A percentile compares a stretch with the other conserved stretches of the same genome.
These are phyloP conservation scores for Malbranchea zuffiana DNA, from an alignment of 2,329 filamentous ascomycete genomes.

Conservation along the genomic window DNA sequence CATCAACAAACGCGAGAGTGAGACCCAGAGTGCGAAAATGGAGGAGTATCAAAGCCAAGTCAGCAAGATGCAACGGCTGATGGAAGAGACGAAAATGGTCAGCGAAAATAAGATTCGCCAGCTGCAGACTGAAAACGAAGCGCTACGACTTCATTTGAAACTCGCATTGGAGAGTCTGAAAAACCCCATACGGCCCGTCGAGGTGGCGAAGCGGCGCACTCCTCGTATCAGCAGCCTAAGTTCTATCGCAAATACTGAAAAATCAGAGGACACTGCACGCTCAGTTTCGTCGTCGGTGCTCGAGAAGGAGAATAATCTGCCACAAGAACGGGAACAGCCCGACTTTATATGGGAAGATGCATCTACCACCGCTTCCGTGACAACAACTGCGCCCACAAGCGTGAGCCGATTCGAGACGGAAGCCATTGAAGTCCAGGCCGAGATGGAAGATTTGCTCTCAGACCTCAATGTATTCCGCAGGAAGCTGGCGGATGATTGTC, in stretches of 20 bases:
- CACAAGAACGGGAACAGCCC: slow-evolving; percentile 22
- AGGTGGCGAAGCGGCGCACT: slow-evolving; percentile 22
- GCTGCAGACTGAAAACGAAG: slow-evolving; percentile 81
- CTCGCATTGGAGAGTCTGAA: slow-evolving; percentile 75
- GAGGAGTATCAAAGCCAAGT: slow-evolving; percentile 94
- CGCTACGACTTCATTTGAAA: slow-evolving; percentile 73
- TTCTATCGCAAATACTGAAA: slow-evolving; percentile 42
- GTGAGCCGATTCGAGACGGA: slow-evolving; percentile 26
- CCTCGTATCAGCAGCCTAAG: slow-evolving; percentile 27
- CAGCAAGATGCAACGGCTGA: slow-evolving; percentile 78
- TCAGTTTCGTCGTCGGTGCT: no score
- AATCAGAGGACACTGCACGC: slow-evolving; percentile 22
- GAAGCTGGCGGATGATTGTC: slow-evolving; percentile 70
- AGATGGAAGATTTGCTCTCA: slow-evolving; percentile 71
- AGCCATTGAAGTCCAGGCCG: slow-evolving; percentile 60
- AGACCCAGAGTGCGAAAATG: slow-evolving; percentile 67
- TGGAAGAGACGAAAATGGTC: slow-evolving; percentile 87
- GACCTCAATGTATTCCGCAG: slow-evolving; percentile 70
- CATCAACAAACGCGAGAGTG: slow-evolving; percentile 62
- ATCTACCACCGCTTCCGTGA: slow-evolving; percentile 31
- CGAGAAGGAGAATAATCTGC: slow-evolving; percentile 30
- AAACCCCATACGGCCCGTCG: slow-evolving; percentile 66
- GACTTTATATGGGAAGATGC: slow-evolving; percentile 22
- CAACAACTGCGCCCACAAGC: slow-evolving; percentile 45
- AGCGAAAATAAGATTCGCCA: slow-evolving; percentile 89